Evolutionary conservation across 495 filamentous ascomycete genomes (phyloP), one percentile per base, ranked within the genome.

Genomic region (Talaromyces borbonicus): DNA sequence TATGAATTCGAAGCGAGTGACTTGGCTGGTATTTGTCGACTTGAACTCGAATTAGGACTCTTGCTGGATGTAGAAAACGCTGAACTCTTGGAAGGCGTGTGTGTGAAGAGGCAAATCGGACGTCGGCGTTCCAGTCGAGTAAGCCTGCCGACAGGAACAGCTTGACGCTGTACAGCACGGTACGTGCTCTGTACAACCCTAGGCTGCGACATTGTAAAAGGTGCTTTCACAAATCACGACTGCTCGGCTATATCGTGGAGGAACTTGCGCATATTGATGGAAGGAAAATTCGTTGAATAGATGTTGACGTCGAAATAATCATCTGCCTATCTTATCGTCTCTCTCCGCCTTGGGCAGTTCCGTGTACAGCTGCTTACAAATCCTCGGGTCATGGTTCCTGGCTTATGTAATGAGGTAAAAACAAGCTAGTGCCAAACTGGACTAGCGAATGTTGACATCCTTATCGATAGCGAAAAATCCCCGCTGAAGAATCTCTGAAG

Each of bases 291-390:
- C n/a, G 15, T 42, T 24, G 50, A 20, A 38, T 12, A 20, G 16
- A 14, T n/a, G 27, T 18, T 32, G 24, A 44, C 18, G 42, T n/a
- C 15, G 42, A 31, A 31, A 18, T 19, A 30, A 11, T 43, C 25
- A 29, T 16, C n/a, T 37, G 35, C 12, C 14, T 46, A 46, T 46
- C 43, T 46, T 46, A 46, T 46, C 43, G 38, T n/a, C 24, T 31
- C 15, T 35, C 30, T 35, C 43, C 43, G 43, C 43, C 43, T 32
- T 9, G 8, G 43, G 43, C 43, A 46, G 43, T n/a, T n/a, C n/a
- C n/a, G n/a, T 35, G 36, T 36, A 24, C 1, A 8, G 1, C 33
- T 26, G 43, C 43, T 46, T 46, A 46, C 43, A 46, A 46, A 46
- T 46, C 26, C 38, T 8, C 15, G 23, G n/a, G n/a, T n/a, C 12